These are phyloP conservation scores for Leccinum colubrinum DNA, from an alignment of 1,284 basidiomycete genomes.

Conservation along the genomic window DNA sequence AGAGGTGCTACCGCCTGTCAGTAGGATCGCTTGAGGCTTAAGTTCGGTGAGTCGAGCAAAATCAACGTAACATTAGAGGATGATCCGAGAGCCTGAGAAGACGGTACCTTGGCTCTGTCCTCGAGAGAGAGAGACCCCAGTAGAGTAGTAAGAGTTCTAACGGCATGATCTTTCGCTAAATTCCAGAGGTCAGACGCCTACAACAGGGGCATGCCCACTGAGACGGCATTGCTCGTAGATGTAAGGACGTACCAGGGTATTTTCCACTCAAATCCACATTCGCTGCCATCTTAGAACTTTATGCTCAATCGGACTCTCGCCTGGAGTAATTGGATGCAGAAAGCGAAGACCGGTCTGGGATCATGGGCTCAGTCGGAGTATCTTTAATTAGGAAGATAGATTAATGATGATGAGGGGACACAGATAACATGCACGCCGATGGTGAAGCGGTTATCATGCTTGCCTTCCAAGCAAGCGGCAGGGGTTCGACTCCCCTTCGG, in stretches of 20 bases:
- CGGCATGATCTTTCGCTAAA: slow-evolving; percentile 46
- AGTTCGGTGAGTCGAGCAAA: neutral
- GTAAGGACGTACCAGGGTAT: slow-evolving; percentile 21
- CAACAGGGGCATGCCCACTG: neutral
- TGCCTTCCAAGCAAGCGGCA: slow-evolving; percentile 86
- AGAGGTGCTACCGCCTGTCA: slow-evolving; percentile 58
- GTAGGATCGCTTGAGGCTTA: slow-evolving; percentile 58
- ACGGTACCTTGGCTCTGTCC: slow-evolving; percentile 50
- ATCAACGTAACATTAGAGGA: neutral
- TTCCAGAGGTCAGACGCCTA: neutral
- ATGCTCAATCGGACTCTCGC: neutral
- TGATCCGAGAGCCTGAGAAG: neutral
- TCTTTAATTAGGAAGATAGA: accelerated
- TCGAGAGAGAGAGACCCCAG: slow-evolving; percentile 44
- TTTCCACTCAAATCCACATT: slow-evolving; percentile 12
- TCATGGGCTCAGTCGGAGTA: no score
- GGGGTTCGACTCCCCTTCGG: slow-evolving; percentile 78
- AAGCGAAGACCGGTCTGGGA: neutral
- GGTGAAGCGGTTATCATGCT: slow-evolving; percentile 86
- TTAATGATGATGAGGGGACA: no score
- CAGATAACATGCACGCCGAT: slow-evolving; percentile 20
- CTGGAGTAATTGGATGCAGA: neutral
- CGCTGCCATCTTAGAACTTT: slow-evolving; percentile 5
- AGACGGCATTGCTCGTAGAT: neutral
- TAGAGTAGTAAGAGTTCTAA: slow-evolving; percentile 51